phyloP scores from a whole-genome alignment of 805 yeast genomes.

The Myxozyma melibiosi region DNA sequence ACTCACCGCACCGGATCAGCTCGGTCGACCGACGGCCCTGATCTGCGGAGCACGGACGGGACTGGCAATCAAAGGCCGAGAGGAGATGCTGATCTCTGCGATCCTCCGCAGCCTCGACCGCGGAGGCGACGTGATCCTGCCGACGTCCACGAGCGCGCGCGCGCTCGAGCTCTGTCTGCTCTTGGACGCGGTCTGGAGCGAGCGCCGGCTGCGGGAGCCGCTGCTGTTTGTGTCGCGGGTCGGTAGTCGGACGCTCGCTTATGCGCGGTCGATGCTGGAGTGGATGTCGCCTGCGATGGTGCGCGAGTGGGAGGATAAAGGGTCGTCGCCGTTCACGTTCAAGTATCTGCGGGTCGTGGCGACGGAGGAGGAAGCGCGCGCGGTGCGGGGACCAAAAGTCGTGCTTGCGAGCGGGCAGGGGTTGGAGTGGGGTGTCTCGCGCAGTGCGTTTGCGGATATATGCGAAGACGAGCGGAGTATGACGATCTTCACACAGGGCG shows the following conservation, averaged over 20 bases:
- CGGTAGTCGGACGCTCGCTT: constrained; percentile 73
- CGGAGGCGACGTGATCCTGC: constrained; percentile 82
- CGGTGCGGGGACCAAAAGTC: constrained; percentile 51
- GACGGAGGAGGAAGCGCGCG: constrained; percentile 53
- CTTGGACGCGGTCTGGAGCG: constrained; percentile 66
- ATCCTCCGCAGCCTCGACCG: constrained; percentile 17
- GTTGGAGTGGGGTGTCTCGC: constrained; percentile 61
- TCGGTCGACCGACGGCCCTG: constrained; percentile 78
- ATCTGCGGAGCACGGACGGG: constrained; percentile 65
- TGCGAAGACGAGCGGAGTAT: constrained; percentile 63
- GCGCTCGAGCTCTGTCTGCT: constrained; percentile 75
- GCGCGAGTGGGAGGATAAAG: constrained; percentile 77
- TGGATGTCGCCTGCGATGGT: constrained; percentile 94
- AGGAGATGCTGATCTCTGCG: constrained; percentile 56
- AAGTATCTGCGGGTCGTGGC: constrained; percentile 59
- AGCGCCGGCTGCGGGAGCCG: constrained; percentile 51
- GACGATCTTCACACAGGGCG: constrained; percentile 71
- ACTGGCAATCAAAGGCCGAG: constrained; percentile 60
- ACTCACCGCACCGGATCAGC: constrained; percentile 57
- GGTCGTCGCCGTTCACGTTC: constrained; percentile 78
- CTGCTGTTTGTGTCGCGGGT: constrained; percentile 75
- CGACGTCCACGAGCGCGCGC: constrained; percentile 79
- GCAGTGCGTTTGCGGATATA: constrained; percentile 47
- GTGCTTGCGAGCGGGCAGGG: constrained; percentile 75
- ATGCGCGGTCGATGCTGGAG: constrained; percentile 87